Conservation (phyloP, 805 yeast species). For the Grigorovia humatica region DNA sequence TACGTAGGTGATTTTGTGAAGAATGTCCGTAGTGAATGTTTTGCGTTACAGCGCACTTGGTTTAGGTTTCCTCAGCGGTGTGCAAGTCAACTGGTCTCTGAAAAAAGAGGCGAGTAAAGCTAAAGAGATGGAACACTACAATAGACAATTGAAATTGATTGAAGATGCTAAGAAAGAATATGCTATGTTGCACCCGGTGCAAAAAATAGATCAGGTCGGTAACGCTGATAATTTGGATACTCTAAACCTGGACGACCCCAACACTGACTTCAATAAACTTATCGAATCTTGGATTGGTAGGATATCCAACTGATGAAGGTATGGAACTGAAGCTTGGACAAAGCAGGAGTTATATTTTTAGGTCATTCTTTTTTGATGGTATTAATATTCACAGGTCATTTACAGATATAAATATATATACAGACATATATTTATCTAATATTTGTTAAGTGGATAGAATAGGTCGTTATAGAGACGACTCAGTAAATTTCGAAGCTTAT, state of each 20-base stretch:
- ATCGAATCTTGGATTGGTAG: constrained; percentile 48
- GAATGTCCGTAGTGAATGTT: constrained; percentile 47
- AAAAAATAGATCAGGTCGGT: constrained; percentile 19
- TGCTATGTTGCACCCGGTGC: constrained; percentile 49
- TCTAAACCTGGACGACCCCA: constrained; percentile 76
- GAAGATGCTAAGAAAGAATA: constrained; percentile 83
- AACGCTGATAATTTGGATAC: constrained; percentile 28
- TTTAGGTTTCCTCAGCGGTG: constrained; percentile 83
- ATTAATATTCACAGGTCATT: neutral
- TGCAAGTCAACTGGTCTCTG: constrained; percentile 66
- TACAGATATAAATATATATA: neutral
- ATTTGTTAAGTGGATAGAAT: too few species aligned
- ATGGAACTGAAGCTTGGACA: neutral
- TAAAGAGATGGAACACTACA: constrained; percentile 48
- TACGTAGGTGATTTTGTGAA: neutral
- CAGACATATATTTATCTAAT: neutral
- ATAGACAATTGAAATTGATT: constrained; percentile 63
- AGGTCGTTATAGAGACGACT: too few species aligned
- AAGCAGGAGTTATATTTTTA: neutral
- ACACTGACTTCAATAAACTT: constrained; percentile 71
- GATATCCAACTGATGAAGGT: constrained; percentile 3
- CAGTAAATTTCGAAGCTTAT: too few species aligned
- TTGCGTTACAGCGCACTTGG: constrained; percentile 89
- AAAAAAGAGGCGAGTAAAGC: constrained; percentile 49
- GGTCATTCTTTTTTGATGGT: neutral